phyloP scores from a whole-genome alignment of 495 filamentous ascomycete genomes.

The Penicillium subrubescens region DNA sequence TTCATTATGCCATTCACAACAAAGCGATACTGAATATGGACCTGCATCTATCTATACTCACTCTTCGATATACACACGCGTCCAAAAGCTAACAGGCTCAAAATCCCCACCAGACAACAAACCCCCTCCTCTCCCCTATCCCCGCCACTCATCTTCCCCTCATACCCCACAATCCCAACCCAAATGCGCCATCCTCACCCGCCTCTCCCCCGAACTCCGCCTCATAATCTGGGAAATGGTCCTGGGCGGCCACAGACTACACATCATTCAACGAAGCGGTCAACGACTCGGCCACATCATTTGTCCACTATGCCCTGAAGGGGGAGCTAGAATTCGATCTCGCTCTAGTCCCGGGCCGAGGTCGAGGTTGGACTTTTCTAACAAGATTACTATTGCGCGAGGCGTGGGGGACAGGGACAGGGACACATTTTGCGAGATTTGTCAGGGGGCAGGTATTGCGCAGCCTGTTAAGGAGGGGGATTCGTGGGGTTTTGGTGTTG shows the following conservation, averaged over 20 bases:
- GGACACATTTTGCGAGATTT: conserved; percentile 37
- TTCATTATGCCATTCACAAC: no score
- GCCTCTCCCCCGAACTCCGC: conserved; percentile 47
- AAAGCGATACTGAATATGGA: no score
- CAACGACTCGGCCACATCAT: conserved; percentile 42
- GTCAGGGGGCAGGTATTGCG: conserved; percentile 35
- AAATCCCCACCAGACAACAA: conserved; percentile 37
- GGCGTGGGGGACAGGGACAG: not conserved
- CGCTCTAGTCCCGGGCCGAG: not conserved
- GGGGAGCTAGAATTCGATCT: not conserved
- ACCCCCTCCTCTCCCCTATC: conserved; percentile 32
- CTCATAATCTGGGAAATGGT: conserved; percentile 50
- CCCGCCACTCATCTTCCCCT: conserved; percentile 12
- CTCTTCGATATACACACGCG: no score
- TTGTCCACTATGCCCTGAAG: conserved; percentile 22
- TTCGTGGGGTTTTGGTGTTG: not conserved
- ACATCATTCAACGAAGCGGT: conserved; percentile 43
- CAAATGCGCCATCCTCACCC: conserved; percentile 40
- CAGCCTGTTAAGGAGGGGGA: conserved; percentile 23
- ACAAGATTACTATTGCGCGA: not conserved
- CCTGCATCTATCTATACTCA: no score
- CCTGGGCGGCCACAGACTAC: conserved; percentile 37
- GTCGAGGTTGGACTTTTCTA: not conserved
- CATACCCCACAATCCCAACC: conserved; percentile 23
- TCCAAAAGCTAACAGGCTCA: not conserved